Evolutionary conservation across 371 early-diverging fungal genomes (phyloP).

Genomic region (Chytridium lagenaria): DNA sequence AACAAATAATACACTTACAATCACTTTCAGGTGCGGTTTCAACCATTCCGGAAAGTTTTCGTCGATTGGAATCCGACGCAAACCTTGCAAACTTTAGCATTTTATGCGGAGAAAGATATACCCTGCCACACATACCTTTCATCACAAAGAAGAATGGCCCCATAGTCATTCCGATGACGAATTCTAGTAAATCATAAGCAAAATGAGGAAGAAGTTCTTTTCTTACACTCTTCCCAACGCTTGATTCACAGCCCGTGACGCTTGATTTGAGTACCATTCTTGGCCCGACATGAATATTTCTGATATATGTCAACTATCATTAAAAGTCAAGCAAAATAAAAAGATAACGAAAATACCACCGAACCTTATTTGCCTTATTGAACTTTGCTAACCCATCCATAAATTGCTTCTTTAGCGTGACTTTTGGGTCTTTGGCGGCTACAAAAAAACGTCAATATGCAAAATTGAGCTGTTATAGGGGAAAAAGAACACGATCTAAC

Average conservation of each 20-base stretch:
- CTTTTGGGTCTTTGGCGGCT: conserved; percentile 63
- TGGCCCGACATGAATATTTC: conserved; percentile 53
- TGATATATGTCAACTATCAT: background rate
- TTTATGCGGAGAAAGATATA: too few relatives aligned
- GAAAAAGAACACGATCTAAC: background rate
- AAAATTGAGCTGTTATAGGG: conserved; percentile 45
- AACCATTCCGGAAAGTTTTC: conserved; percentile 3
- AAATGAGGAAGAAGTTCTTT: background rate
- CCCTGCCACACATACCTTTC: too few relatives aligned
- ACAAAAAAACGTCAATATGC: conserved; percentile 31
- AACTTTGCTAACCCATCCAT: conserved; percentile 42
- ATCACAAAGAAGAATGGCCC: conserved; percentile 63
- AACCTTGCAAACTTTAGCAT: background rate
- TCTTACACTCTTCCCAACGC: conserved; percentile 83
- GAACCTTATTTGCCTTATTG: background rate
- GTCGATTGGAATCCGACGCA: background rate
- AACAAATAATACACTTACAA: background rate
- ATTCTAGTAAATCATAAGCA: conserved; percentile 54
- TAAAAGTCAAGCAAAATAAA: background rate
- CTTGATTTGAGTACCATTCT: conserved; percentile 88
- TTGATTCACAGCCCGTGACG: conserved; percentile 92
- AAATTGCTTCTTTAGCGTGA: conserved; percentile 70
- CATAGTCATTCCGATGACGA: conserved; percentile 83
- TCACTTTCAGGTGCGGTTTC: background rate
- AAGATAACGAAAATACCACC: background rate